phyloP scores from a whole-genome alignment of 805 yeast genomes.

The Clavispora fructus region DNA sequence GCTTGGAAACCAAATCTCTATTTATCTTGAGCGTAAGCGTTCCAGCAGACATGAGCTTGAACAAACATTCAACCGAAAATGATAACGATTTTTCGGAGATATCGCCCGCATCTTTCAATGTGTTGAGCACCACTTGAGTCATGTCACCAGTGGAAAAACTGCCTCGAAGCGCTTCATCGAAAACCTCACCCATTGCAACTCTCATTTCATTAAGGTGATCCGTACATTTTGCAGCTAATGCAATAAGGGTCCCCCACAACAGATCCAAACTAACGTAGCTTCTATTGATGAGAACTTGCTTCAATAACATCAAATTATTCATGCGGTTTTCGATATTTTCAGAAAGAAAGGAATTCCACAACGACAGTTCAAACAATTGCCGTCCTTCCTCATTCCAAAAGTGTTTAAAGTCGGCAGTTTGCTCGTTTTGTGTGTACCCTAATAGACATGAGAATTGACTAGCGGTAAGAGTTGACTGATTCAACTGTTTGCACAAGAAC shows the following conservation, averaged over 20 bases:
- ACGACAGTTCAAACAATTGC: slow-evolving; percentile 11
- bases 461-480: slow-evolving; percentile 3
- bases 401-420: slow-evolving; percentile 10
- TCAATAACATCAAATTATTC: slow-evolving; percentile 31
- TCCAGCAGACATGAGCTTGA: slow-evolving; percentile 19
- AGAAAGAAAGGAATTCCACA: slow-evolving; percentile 17
- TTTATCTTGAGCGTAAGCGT: slow-evolving; percentile 15
- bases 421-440: slow-evolving; percentile 13
- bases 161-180: slow-evolving; percentile 27
- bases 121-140: slow-evolving; percentile 10
- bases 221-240: slow-evolving; percentile 11
- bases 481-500: slow-evolving; percentile 11
- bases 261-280: slow-evolving; percentile 13
- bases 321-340: slow-evolving; percentile 10
- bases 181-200: slow-evolving; percentile 24
- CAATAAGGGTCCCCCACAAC: slow-evolving; percentile 23
- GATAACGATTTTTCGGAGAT: slow-evolving; percentile 4
- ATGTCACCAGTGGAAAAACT: slow-evolving; percentile 19
- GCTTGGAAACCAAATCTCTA: slow-evolving; percentile 12
- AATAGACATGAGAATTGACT: slow-evolving; percentile 14
- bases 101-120: slow-evolving; percentile 8
- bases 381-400: slow-evolving; percentile 15
- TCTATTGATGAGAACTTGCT: slow-evolving; percentile 30
- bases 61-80: slow-evolving; percentile 23
- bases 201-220: slow-evolving; percentile 15